Base-by-base conservation (phyloP, 306 rosid species). In the Cucurbita moschata region DNA sequence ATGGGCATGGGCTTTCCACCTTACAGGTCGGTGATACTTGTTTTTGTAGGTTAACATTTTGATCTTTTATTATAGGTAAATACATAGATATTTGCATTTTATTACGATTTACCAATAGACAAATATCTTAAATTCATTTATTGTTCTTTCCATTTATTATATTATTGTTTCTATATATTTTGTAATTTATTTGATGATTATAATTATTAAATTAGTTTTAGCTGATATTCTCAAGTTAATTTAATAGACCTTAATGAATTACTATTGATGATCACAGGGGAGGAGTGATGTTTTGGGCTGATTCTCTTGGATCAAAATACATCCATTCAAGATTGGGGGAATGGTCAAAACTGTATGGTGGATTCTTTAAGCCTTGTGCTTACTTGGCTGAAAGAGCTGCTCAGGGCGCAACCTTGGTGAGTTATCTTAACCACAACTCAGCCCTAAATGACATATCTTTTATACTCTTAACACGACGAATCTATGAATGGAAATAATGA, bases 1-100 rank as follows among this genome's bases (percentile, higher is more conserved):
- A 89, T 86, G 92, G 99, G 96, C 77, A 91, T 94, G 99, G 99
- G 99, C 39, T 94, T 94, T 77, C 99, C 99, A 46, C 82, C 96
- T 43, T 91, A 94, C 95, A 91, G 99, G 99, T 94, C 71, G 75
- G 84, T 81, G 51, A 40, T 4, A 42, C 40, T 67, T 67, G 19
- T 67, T 9, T 60, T 10, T 42, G 3, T 12, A 15, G n/a, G n/a
- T n/a, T n/a, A n/a, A n/a, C n/a, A n/a, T n/a, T 26, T 26, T 26
- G 26, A 26, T 26, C 26, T 1, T 26, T 26, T 26, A 26, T 26
- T 26, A 26, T 1, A 1, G 26, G 26, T 1, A 26, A 26, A 26
- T 26, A 26, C 0, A 21, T 0, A 21, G 23, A 21, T 21, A 21
- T 21, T 21, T 21, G 23, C 0, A 0, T 21, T 21, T 1, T 21